These are phyloP conservation scores for Coniferiporia weirii DNA, from an alignment of 1,284 basidiomycete species.

Conservation along the genomic window DNA sequence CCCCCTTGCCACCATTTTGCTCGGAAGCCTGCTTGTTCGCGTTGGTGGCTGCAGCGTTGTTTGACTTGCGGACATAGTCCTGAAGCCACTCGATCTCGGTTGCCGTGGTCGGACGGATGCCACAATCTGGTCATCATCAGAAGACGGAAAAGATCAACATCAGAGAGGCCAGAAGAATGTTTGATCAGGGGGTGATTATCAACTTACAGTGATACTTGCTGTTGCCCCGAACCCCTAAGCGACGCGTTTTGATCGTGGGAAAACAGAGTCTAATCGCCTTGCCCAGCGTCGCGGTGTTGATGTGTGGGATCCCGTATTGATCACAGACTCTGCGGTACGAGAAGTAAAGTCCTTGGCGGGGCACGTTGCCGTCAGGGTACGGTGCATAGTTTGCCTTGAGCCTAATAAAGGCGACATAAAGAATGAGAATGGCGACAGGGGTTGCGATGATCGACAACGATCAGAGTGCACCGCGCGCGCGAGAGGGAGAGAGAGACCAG, in stretches of 20 bases:
- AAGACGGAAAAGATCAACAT: conserved; percentile 29
- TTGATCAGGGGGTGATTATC: conserved; percentile 13
- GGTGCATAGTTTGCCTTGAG: conserved; percentile 82
- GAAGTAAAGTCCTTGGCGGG: conserved; percentile 83
- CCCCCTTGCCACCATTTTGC: conserved; percentile 38
- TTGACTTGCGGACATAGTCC: conserved; percentile 83
- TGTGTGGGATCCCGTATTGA: conserved; percentile 84
- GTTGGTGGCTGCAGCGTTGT: conserved; percentile 69
- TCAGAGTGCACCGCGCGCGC: background rate
- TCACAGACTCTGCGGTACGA: conserved; percentile 88
- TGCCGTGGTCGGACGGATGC: conserved; percentile 80
- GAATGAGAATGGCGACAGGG: background rate
- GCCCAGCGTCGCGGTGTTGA: conserved; percentile 90
- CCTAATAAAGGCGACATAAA: conserved; percentile 39
- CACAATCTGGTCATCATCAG: conserved; percentile 59
- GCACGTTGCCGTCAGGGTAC: conserved; percentile 87
- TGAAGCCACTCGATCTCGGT: conserved; percentile 87
- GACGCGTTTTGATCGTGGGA: conserved; percentile 89
- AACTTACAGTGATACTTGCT: conserved; percentile 86
- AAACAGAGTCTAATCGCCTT: conserved; percentile 91
- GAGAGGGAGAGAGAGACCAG: conserved; percentile 8
- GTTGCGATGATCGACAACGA: conserved; percentile 1
- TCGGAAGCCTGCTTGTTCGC: conserved; percentile 58
- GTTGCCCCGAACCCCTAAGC: conserved; percentile 86
- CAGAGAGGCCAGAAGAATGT: conserved; percentile 6